Evolutionary conservation across 306 rosid species (phyloP), one percentile per base, ranked within the genome.

Genomic region (Amphicarpaea edgeworthii): DNA sequence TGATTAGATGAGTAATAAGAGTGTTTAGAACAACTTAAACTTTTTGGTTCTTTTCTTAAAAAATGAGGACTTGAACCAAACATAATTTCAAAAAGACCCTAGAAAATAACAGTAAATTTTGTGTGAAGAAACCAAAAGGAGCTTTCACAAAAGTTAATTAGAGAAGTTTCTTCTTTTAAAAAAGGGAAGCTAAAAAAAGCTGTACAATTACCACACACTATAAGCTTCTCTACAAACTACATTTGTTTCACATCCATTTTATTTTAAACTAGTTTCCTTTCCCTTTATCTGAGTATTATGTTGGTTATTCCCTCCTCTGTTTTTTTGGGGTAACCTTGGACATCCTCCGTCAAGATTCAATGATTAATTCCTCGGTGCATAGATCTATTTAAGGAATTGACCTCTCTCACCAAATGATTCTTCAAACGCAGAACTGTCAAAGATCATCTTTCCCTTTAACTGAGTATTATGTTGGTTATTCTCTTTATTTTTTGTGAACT

Each of bases 271-370:
- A 32, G 49, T 71, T 64, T 53, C 49, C 58, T 54, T 63, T 70
- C 60, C 75, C 75, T 32, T 77, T 55, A 55, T 64, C 46, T 28
- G 53, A 75, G 20, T 40, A 51, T 40, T 64, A 20, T 70, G 16
- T 30, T 76, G 74, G 40, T 45, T 23, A 70, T 12, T 70, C 34
- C 15, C 30, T 46, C 12, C 2, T 47, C 2, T n/a, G n/a, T n/a
- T n/a, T n/a, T n/a, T n/a, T n/a, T n/a, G n/a, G n/a, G n/a, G n/a
- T n/a, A n/a, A n/a, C n/a, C n/a, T n/a, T n/a, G n/a, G n/a, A n/a
- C n/a, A n/a, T n/a, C n/a, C n/a, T n/a, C n/a, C n/a, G n/a, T n/a
- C n/a, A n/a, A n/a, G n/a, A n/a, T n/a, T n/a, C n/a, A n/a, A n/a
- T n/a, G n/a, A n/a, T n/a, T n/a, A n/a, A n/a, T n/a, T n/a, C n/a